Base-by-base conservation (phyloP, 768 basidiomycete genomes). In the Russula compacta region DNA sequence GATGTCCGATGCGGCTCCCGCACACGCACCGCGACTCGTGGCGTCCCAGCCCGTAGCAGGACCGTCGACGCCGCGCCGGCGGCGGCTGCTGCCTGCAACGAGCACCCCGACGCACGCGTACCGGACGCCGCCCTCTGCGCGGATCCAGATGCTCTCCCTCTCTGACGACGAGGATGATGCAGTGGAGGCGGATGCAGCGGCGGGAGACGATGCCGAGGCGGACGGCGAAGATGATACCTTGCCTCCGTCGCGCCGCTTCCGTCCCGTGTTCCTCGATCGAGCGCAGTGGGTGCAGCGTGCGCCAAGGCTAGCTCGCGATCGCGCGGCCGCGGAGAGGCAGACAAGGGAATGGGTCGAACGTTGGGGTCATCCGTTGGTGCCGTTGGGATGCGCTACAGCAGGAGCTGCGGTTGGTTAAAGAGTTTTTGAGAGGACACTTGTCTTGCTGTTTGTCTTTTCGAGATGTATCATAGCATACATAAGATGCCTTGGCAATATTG, bases 211-310 rank as follows among this genome's bases (percentile, higher is more conserved):
- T 1, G 61, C 38, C 9, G 63, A 60, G 6, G 55, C 15, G 12
- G 44, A 50, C 2, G 49, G 5, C 4, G 65, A 64, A 10, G 56
- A 64, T n/a, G 59, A 61, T 6, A 12, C 43, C 8, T 24, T 61
- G 40, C 64, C 64, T 6, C 46, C 40, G 12, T 53, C 59, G 48
- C 64, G 60, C 21, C 64, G 66, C 17, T 61, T 65, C 54, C 59
- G 66, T 1, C 66, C 66, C 1, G 64, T 66, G 12, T 58, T 66
- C 17, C 53, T 57, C 1, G 66, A 66, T 59, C 56, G 66, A 35
- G 49, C 3, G 21, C 66, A 66, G 47, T 66, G 66, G 66, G 40
- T 49, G 17, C 64, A 65, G 11, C 64, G 64, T 12, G 66, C 64
- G 11, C 64, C 64, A 3, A 50, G 53, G 43, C 42, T 65, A 6